These are phyloP conservation scores for Pythium plurisporium DNA, from an alignment of 352 stramenopile species.

Conservation along the genomic window DNA sequence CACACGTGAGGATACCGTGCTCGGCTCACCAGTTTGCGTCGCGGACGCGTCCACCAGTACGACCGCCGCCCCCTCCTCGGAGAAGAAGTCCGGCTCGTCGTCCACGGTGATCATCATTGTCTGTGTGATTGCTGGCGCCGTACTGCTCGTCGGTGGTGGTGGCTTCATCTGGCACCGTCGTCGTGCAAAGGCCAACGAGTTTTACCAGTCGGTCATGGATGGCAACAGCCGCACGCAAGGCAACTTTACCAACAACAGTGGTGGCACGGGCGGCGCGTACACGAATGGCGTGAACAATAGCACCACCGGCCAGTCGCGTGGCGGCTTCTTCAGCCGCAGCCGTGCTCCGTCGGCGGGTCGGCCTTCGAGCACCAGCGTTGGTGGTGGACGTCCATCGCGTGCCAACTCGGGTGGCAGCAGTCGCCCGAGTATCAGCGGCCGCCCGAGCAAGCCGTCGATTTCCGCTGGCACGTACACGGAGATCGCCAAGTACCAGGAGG, in stretches of 20 bases:
- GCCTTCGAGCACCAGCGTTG: not conserved
- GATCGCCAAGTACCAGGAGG: constrained; percentile 27
- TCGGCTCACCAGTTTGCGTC: constrained; percentile 57
- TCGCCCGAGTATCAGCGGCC: not conserved
- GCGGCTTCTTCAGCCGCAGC: constrained; percentile 16
- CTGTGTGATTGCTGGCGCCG: constrained; percentile 38
- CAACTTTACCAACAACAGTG: constrained; percentile 20
- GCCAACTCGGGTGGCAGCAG: constrained; percentile 3
- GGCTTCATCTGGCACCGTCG: constrained; percentile 52
- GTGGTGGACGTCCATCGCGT: constrained; percentile 6
- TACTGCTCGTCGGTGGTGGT: constrained; percentile 40
- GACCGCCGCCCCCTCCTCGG: not conserved
- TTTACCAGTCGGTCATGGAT: constrained; percentile 27
- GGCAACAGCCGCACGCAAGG: constrained; percentile 19
- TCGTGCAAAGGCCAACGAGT: constrained; percentile 33
- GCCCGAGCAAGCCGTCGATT: constrained; percentile 14
- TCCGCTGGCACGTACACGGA: constrained; percentile 21
- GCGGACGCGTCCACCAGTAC: not conserved
- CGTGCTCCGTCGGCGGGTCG: constrained; percentile 12
- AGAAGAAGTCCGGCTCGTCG: constrained; percentile 9
- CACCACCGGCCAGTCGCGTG: constrained; percentile 13
- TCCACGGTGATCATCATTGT: constrained; percentile 52
- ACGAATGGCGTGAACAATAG: too few species aligned
- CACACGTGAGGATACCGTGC: constrained; percentile 33
- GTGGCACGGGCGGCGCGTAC: too few species aligned